Conservation (phyloP, 73 alveolate genomes). For the Paramecium primaurelia region DNA sequence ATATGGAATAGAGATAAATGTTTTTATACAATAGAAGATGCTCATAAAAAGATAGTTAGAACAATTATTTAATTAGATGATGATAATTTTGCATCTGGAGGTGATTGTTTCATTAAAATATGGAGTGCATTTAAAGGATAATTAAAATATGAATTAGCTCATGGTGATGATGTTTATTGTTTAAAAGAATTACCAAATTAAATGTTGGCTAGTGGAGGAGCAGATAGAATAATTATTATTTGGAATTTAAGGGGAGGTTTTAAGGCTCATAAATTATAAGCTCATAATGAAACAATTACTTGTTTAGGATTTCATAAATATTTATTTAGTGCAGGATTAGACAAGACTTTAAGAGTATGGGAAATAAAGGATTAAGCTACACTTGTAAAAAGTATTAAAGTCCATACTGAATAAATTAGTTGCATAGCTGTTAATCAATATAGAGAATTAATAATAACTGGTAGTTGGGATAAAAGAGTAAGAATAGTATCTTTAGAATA, state of each 20-base stretch:
- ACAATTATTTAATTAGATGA: background rate
- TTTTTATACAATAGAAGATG: constrained; percentile 25
- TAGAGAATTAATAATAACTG: background rate
- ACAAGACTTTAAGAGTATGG: constrained; percentile 27
- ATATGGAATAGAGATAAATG: constrained; percentile 35
- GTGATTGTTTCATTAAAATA: background rate
- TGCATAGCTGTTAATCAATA: background rate
- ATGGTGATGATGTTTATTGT: constrained; percentile 24
- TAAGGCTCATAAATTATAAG: background rate
- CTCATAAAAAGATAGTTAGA: constrained; percentile 15
- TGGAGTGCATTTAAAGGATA: constrained; percentile 12
- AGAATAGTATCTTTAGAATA: constrained; percentile 17
- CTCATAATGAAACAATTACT: background rate
- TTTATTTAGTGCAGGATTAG: background rate
- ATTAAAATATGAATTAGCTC: background rate
- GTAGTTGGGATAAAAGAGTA: constrained; percentile 40
- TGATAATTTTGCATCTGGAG: background rate
- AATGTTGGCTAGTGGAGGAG: constrained; percentile 24
- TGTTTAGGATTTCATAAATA: constrained; percentile 8
- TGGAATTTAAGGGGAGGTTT: constrained; percentile 23
- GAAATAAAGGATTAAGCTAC: background rate
- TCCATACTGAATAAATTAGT: background rate
- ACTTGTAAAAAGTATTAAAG: background rate
- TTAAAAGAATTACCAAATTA: background rate
- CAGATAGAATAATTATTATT: background rate